Evolutionary conservation across 2,329 filamentous ascomycete genomes (phyloP).

Genomic region (Aspergillus neoniger): DNA sequence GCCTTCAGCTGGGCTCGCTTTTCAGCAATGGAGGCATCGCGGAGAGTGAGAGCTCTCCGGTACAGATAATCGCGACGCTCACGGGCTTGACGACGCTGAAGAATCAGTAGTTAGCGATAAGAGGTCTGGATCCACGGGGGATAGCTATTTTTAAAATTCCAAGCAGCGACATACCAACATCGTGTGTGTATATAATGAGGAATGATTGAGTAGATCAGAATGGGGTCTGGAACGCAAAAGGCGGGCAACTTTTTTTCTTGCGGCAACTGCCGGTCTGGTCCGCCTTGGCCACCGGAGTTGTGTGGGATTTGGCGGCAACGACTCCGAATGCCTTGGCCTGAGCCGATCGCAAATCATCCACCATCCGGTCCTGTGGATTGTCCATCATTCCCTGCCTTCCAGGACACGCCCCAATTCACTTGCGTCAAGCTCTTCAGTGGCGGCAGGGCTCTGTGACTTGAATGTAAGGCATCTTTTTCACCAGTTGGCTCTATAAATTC

Average conservation of each 20-base stretch:
- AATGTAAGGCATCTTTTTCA: neutral
- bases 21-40: conserved; percentile 89
- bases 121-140: no score
- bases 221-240: conserved; percentile 11
- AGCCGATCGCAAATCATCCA: conserved; percentile 24
- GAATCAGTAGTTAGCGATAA: neutral
- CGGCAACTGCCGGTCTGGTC: conserved; percentile 33
- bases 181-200: conserved; percentile 23
- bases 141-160: neutral
- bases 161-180: conserved; percentile 34
- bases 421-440: conserved; percentile 24
- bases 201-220: conserved; percentile 11
- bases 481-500: neutral
- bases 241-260: conserved; percentile 43
- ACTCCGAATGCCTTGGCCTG: conserved; percentile 23
- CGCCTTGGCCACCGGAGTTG: conserved; percentile 25
- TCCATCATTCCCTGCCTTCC: conserved; percentile 14
- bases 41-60: conserved; percentile 79
- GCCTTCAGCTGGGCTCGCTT: conserved; percentile 85
- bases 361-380: conserved; percentile 15
- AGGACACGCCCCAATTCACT: conserved; percentile 23
- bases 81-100: conserved; percentile 69
- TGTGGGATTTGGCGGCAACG: conserved; percentile 37
- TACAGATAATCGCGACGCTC: conserved; percentile 88
- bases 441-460: conserved; percentile 24